Conservation (phyloP, 495 filamentous ascomycete species). For the Penicillium ochrochloron region DNA sequence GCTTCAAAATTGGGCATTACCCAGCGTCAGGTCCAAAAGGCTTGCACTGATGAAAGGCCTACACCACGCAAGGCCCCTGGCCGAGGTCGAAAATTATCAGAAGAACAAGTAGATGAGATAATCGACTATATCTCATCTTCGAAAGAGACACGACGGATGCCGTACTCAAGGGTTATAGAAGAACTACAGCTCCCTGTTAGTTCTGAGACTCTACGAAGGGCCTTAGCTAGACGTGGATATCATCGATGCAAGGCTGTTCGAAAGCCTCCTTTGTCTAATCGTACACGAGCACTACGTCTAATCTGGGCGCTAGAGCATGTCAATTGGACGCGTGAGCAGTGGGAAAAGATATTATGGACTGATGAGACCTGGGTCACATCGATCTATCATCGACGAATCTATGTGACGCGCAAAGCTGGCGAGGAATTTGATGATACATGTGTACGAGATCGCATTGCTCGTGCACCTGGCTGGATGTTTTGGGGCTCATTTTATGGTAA, state of each 20-base stretch:
- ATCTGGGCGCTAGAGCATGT: background rate
- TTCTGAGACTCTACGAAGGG: background rate
- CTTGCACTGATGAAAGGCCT: too few relatives aligned
- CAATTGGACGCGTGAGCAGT: slow-evolving; percentile 8
- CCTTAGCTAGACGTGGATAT: background rate
- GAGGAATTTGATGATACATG: background rate
- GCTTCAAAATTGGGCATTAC: too few relatives aligned
- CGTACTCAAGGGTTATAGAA: background rate
- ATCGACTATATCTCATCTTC: background rate
- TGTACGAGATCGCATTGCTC: background rate
- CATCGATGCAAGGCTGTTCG: background rate
- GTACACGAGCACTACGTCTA: background rate
- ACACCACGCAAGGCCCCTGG: too few relatives aligned
- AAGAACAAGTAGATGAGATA: background rate
- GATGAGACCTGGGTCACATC: slow-evolving; percentile 21
- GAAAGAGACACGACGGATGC: background rate
- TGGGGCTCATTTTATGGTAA: slow-evolving; percentile 11
- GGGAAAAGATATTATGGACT: slow-evolving; percentile 19
- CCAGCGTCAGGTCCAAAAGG: too few relatives aligned
- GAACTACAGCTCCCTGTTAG: background rate
- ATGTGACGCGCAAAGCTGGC: background rate
- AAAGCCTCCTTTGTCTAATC: background rate
- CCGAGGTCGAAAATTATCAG: too few relatives aligned
- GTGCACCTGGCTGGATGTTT: slow-evolving; percentile 13
- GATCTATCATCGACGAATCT: slow-evolving; percentile 19